Percentiles rank a stretch among this genome's conserved stretches.
Conservation (phyloP, 768 basidiomycete species). For the Tylopilus plumbeoviolaceoides region DNA sequence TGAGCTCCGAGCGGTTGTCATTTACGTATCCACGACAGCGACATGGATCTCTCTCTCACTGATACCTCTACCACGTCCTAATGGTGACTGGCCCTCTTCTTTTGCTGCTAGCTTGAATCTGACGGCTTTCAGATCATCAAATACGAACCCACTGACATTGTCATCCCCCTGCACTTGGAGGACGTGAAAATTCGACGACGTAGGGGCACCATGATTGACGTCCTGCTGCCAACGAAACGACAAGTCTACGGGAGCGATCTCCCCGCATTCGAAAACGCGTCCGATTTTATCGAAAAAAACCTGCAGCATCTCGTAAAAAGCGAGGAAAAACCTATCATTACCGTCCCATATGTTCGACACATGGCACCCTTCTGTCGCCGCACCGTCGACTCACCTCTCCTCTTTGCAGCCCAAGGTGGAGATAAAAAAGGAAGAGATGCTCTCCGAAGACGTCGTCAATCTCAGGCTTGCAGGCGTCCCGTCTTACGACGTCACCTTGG, state of each 20-base stretch:
- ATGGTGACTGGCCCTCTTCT: slow-evolving; percentile 1
- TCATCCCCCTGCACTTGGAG: not conserved
- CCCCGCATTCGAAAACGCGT: slow-evolving; percentile 7
- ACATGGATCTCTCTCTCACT: not conserved
- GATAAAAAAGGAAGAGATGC: slow-evolving; percentile 18
- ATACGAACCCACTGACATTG: slow-evolving; percentile 4
- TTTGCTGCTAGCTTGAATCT: not conserved
- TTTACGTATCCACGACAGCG: not conserved
- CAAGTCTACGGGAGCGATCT: slow-evolving; percentile 5
- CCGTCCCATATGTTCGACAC: not conserved
- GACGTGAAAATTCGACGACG: not conserved
- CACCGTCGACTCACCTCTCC: not conserved
- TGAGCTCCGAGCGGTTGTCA: not conserved
- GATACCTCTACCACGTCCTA: not conserved
- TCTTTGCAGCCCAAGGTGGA: slow-evolving; percentile 8
- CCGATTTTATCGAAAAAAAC: slow-evolving; percentile 7
- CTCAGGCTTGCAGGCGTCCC: slow-evolving; percentile 2
- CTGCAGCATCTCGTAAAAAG: not conserved
- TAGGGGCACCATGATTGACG: not conserved
- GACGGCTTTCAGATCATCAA: slow-evolving; percentile 8
- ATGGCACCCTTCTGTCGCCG: not conserved
- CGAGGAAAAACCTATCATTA: not conserved
- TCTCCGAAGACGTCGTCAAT: slow-evolving; percentile 20
- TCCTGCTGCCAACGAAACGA: slow-evolving; percentile 12
- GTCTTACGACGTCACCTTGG: slow-evolving; percentile 8